Percentiles rank a stretch among this genome's conserved stretches.
Evolutionary conservation across 1,284 basidiomycete genomes (phyloP).

Genomic region (Lentinula novae-zelandiae): DNA sequence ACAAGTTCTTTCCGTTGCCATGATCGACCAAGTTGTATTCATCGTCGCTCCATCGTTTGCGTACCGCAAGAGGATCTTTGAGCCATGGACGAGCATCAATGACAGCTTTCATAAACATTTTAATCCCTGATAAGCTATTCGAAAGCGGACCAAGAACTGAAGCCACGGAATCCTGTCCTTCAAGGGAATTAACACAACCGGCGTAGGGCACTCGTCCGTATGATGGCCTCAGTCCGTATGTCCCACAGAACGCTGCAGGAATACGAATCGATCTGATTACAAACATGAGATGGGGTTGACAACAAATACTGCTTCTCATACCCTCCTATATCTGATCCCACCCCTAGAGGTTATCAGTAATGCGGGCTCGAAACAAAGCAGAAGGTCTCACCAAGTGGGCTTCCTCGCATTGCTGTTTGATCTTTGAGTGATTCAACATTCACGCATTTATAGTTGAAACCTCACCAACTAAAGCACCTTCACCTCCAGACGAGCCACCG

Average conservation of each 20-base stretch:
- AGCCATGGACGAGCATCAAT: conserved; percentile 63
- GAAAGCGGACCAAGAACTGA: conserved; percentile 77
- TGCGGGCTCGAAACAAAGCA: not conserved
- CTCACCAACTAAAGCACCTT: conserved; percentile 47
- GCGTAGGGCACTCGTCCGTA: conserved; percentile 69
- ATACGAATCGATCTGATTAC: conserved; percentile 58
- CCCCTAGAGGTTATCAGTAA: conserved; percentile 31
- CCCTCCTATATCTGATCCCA: conserved; percentile 74
- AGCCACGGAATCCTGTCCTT: conserved; percentile 68
- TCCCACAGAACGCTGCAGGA: conserved; percentile 61
- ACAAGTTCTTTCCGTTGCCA: conserved; percentile 41
- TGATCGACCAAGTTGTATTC: conserved; percentile 51
- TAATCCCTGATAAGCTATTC: conserved; percentile 56
- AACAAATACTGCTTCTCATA: conserved; percentile 22
- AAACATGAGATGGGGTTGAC: not conserved
- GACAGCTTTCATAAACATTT: conserved; percentile 65
- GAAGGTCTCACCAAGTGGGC: conserved; percentile 44
- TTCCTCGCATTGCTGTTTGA: conserved; percentile 51
- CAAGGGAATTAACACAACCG: conserved; percentile 58
- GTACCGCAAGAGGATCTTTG: conserved; percentile 57
- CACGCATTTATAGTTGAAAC: not conserved
- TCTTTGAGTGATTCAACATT: not conserved
- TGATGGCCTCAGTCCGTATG: conserved; percentile 72
- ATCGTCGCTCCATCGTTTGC: conserved; percentile 63
- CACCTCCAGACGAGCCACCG: conserved; percentile 57